Base-by-base conservation (phyloP, 2,329 filamentous ascomycete species). In the Fusarium sp. region DNA sequence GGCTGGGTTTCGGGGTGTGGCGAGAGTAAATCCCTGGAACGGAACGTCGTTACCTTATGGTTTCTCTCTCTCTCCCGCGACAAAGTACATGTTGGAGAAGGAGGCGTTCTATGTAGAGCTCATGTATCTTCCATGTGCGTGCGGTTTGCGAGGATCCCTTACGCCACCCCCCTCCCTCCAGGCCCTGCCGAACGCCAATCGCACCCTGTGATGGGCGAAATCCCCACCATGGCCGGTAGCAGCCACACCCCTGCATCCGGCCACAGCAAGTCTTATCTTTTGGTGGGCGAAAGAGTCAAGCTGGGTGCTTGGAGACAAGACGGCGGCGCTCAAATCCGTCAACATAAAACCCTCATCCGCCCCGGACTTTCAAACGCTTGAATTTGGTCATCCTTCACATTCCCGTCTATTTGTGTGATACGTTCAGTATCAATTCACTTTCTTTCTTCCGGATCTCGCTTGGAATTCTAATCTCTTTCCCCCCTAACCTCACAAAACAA, bases 221-320 rank as follows among this genome's bases (percentile, higher is more conserved):
- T 67, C 67, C 71, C 71, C 71, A 74, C 71, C 39, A 9, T 73
- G 63, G 32, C 75, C 45, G 74, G 76, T 76, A 76, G 69, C 77
- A 78, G 58, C 68, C 74, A 78, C 77, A 77, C 77, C 77, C 77
- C 77, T 78, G 77, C 77, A 79, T 75, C 72, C 74, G 77, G 72
- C 61, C 72, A 71, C 76, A 76, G 71, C 66, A 68, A 66, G 60
- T 64, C 77, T 78, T 78, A 77, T 78, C 77, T 78, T 69, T 76
- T 64, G 75, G 67, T 52, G 76, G 66, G 66, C 48, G 68, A 73
- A 32, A 72, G 67, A 57, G 32, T 67, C 66, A 71, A 65, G 32
- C 67, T 50, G 45, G 30, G 30, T 48, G 43, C 67, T 71, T 76
- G 68, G 35, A 68, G 70, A 71, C 68, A 32, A 32, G 67, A n/a